Conservation (phyloP, 2,329 filamentous ascomycete species). For the Aspergillus sp. region DNA sequence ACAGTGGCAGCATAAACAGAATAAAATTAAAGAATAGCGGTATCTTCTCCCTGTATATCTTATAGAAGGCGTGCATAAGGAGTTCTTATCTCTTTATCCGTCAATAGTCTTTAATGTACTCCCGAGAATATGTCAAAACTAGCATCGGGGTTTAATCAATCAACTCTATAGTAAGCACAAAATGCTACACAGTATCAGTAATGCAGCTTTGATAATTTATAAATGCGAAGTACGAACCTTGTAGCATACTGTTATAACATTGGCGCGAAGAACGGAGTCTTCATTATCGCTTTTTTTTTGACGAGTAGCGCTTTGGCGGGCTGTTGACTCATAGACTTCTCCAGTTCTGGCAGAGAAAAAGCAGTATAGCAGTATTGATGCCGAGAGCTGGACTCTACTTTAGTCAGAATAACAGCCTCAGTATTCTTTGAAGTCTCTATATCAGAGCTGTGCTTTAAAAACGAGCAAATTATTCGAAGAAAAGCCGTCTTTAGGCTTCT, state of each 20-base stretch:
- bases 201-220: neutral
- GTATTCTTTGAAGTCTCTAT: slow-evolving; percentile 13
- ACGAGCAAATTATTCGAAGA: slow-evolving; percentile 17
- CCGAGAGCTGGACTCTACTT: slow-evolving; percentile 11
- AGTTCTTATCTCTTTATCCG: slow-evolving; percentile 15
- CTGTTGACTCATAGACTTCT: slow-evolving; percentile 14
- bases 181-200: slow-evolving; percentile 10
- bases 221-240: slow-evolving; percentile 7
- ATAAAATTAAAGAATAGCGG: slow-evolving; percentile 19
- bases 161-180: slow-evolving; percentile 10
- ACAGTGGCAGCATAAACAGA: slow-evolving; percentile 10
- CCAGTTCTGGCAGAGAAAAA: slow-evolving; percentile 11
- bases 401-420: slow-evolving; percentile 7
- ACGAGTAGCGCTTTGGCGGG: neutral
- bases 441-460: slow-evolving; percentile 15
- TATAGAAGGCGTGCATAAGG: slow-evolving; percentile 18
- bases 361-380: slow-evolving; percentile 13
- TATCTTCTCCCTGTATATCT: slow-evolving; percentile 15
- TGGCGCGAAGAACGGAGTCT: slow-evolving; percentile 1
- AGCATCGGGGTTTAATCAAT: slow-evolving; percentile 8
- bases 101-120: slow-evolving; percentile 16
- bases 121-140: slow-evolving; percentile 15
- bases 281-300: neutral
- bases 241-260: slow-evolving; percentile 13
- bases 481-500: slow-evolving; percentile 13